A percentile compares a stretch with the other conserved stretches of the same genome.
Evolutionary conservation across 192 early-diverging fungal species (phyloP).

Genomic region (Piromyces sp.): DNA sequence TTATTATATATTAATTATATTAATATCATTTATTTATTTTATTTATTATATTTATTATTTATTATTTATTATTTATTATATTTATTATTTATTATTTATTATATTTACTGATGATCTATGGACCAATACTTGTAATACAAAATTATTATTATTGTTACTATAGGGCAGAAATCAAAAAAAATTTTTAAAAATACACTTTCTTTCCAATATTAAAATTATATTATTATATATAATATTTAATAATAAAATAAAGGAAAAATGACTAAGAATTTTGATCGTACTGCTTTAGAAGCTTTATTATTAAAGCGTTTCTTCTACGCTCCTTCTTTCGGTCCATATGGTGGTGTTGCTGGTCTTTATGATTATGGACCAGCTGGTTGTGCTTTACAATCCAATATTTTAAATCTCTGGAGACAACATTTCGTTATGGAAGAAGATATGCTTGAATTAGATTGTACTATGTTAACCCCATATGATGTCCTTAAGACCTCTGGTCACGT

Average conservation of each 20-base stretch:
- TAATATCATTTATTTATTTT: too few relatives aligned
- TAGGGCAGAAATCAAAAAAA: too few relatives aligned
- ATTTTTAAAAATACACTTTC: too few relatives aligned
- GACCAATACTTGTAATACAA: too few relatives aligned
- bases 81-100: too few relatives aligned
- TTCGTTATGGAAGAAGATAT: constrained; percentile 99
- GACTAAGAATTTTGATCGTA: constrained; percentile 34
- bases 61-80: too few relatives aligned
- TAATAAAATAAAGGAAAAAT: not conserved
- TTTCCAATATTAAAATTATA: not conserved
- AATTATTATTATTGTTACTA: too few relatives aligned
- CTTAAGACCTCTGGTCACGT: constrained; percentile 98
- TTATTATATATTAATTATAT: too few relatives aligned
- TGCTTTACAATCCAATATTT: constrained; percentile 79
- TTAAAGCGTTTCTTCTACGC: constrained; percentile 91
- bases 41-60: too few relatives aligned
- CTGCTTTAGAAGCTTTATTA: constrained; percentile 53
- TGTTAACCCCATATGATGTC: constrained; percentile 90
- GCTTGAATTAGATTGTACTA: constrained; percentile 96
- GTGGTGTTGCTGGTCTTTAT: constrained; percentile 89
- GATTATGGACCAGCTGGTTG: constrained; percentile 93
- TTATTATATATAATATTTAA: not conserved
- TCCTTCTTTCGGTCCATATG: constrained; percentile 87
- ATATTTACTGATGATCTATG: too few relatives aligned
- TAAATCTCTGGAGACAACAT: constrained; percentile 80